Evolutionary conservation across 208 protist species (phyloP), one percentile per base, ranked within the genome.

Genomic region (Trypanosoma boissoni): DNA sequence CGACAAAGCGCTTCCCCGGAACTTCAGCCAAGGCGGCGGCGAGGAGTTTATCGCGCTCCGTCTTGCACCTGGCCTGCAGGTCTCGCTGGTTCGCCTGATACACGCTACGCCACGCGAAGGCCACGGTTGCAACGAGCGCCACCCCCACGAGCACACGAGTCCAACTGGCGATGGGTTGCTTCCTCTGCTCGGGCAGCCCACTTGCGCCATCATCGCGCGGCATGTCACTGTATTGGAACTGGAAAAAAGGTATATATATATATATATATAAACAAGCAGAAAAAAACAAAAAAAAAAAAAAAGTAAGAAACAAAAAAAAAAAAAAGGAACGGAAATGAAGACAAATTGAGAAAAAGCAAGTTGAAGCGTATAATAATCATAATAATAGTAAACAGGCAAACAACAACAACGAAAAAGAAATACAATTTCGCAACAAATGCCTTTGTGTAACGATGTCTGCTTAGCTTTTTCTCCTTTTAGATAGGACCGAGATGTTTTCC

Each of bases 41-140:
- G 2, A 87, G 50, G 44, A 44, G 51, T 27, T 73, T 67, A 2
- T 85, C 63, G 29, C 64, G 51, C 10, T 74, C 59, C n/a, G 59
- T 16, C 0, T 67, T 59, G 9, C 72, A 66, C 0, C 72, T 74
- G 12, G 71, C 0, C 14, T 68, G 14, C 28, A 88, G 64, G 36
- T 88, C 79, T 0, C 57, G 48, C 20, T 88, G 78, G 64, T 92
- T 92, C 12, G 68, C 68, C 21, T 65, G 58, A 59, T 89, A 92
- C 28, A 87, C 64, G 5, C 64, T 41, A 2, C 76, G 42, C 82
- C 85, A 92, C 0, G 58, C 65, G 6, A 72, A 53, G 12, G 44
- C 76, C 34, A 78, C 36, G 5, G 69, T 29, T 2, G 76, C 34
- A 3, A 80, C 44, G 0, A 78, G 42, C 1, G 60, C 58, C 34